Evolutionary conservation across 306 rosid species (phyloP), one percentile per base, ranked within the genome.

Genomic region (Dicorynia guianensis): DNA sequence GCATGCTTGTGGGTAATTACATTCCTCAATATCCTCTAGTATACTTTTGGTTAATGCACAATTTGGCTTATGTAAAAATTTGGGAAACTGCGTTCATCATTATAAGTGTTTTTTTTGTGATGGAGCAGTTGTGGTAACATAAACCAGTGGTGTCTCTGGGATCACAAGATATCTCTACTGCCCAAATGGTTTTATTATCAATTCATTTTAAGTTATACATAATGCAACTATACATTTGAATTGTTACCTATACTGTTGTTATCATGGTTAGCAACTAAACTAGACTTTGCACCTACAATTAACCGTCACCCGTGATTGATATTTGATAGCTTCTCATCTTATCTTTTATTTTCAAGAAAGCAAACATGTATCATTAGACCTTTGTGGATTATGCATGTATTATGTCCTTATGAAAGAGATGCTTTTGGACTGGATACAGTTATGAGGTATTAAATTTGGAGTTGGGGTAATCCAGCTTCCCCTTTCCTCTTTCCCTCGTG

Each of bases 1-100:
- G 60, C 97, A 86, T 58, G 99, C 99, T 88, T 95, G 99, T 85
- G 86, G 95, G 99, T 90, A 84, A 83, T 79, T 75, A 74, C 63
- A 52, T 63, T 78, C 56, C 65, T 49, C 66, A 4, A 11, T 63
- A 30, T 61, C 33, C 52, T 83, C 55, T 60, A 7, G 53, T 40
- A 63, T 38, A 40, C 57, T 52, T 38, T 66, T 60, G 56, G 15
- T 19, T 25, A 20, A 36, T 54, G 43, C 42, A 11, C 65, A 40
- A 76, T 67, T 76, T 19, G 59, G 56, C 62, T 76, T 38, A 42
- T 61, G 19, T 55, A 43, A 74, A 76, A 7, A 42, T 36, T 9
- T 85, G 40, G 62, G n/a, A 55, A 72, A 55, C 36, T 25, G 18
- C 14, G 12, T 13, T 43, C 63, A 46, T 49, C 35, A 9, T 8